Percentiles rank a stretch among this genome's conserved stretches.
These are phyloP conservation scores for Neurospora hispaniola DNA, from an alignment of 495 filamentous ascomycete genomes.

Conservation along the genomic window DNA sequence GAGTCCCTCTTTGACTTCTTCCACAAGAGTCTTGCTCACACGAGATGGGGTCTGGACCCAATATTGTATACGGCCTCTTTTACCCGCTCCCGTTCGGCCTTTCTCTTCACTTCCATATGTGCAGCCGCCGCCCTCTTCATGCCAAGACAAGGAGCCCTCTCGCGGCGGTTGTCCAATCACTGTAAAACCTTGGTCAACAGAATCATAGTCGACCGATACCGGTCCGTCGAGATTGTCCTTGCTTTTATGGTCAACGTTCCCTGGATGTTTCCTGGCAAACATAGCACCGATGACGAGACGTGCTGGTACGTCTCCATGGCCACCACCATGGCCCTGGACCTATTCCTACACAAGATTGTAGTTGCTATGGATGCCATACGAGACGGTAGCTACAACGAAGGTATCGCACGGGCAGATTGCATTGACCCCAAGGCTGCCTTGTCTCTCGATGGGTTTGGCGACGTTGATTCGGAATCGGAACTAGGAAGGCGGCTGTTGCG, in stretches of 20 bases:
- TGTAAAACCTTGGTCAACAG: slow-evolving; percentile 52
- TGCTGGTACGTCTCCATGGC: slow-evolving; percentile 62
- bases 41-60: slow-evolving; percentile 63
- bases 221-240: slow-evolving; percentile 61
- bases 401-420: slow-evolving; percentile 50
- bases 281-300: slow-evolving; percentile 60
- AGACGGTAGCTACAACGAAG: slow-evolving; percentile 30
- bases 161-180: slow-evolving; percentile 51
- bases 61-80: slow-evolving; percentile 51
- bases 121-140: slow-evolving; percentile 55
- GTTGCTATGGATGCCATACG: slow-evolving; percentile 42
- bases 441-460: slow-evolving; percentile 54
- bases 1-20: slow-evolving; percentile 55
- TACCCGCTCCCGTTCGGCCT: slow-evolving; percentile 54
- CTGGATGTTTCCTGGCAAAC: slow-evolving; percentile 61
- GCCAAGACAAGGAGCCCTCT: slow-evolving; percentile 49
- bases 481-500: slow-evolving; percentile 49
- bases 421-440: slow-evolving; percentile 54
- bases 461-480: slow-evolving; percentile 49
- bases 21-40: slow-evolving; percentile 60
- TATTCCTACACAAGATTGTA: slow-evolving; percentile 59
- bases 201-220: slow-evolving; percentile 46
- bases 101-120: slow-evolving; percentile 60
- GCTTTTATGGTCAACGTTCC: slow-evolving; percentile 71
- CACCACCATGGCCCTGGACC: slow-evolving; percentile 54